phyloP scores from a whole-genome alignment of 805 yeast genomes.

The Ogataea corticis region DNA sequence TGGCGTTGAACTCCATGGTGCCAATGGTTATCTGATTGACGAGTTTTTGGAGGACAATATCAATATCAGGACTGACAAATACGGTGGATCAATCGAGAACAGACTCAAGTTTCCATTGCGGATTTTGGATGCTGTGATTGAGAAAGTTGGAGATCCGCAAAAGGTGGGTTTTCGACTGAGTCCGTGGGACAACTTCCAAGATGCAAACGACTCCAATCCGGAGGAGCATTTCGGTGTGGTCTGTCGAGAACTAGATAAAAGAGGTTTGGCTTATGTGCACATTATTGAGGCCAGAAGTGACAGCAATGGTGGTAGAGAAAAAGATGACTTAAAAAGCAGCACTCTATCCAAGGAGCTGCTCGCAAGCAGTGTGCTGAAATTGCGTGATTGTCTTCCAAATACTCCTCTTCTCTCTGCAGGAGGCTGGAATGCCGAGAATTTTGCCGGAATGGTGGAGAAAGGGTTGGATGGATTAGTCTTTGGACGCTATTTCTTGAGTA shows the following conservation, averaged over 20 bases:
- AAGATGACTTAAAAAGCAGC: constrained; percentile 24
- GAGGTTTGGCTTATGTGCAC: constrained; percentile 38
- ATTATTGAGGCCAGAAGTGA: constrained; percentile 39
- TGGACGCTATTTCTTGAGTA: constrained; percentile 53
- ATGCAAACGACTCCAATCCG: constrained; percentile 22
- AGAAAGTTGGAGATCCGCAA: constrained; percentile 36
- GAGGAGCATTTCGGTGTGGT: constrained; percentile 30
- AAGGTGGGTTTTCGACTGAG: constrained; percentile 37
- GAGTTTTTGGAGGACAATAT: constrained; percentile 37
- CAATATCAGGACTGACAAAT: constrained; percentile 47
- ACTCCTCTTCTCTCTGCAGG: constrained; percentile 32
- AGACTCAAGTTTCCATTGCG: constrained; percentile 38
- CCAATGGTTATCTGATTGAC: constrained; percentile 42
- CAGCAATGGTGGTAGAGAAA: constrained; percentile 27
- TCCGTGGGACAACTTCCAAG: constrained; percentile 38
- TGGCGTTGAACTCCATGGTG: constrained; percentile 41
- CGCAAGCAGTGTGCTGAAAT: constrained; percentile 12
- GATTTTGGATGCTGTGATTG: constrained; percentile 38
- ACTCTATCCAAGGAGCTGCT: constrained; percentile 24
- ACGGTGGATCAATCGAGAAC: constrained; percentile 51
- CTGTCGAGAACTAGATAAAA: constrained; percentile 33
- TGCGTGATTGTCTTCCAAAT: constrained; percentile 27
- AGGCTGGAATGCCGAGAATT: constrained; percentile 28
- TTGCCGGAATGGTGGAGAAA: constrained; percentile 14
- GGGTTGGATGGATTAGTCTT: constrained; percentile 33